Evolutionary conservation across 805 yeast genomes (phyloP).

Genomic region (Grigorovia jiainica): DNA sequence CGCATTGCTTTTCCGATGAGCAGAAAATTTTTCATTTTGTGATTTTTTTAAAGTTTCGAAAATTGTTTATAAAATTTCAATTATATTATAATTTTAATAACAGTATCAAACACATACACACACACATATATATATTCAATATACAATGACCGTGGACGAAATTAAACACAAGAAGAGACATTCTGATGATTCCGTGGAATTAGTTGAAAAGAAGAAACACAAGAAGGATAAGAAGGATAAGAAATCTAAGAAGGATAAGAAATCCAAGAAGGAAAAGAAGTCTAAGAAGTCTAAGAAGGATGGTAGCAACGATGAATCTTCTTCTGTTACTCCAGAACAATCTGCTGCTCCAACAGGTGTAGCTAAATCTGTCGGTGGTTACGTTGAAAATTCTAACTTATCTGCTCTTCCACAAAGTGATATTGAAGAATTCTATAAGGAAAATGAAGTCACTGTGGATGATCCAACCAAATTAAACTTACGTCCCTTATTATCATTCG

Average conservation of each 20-base stretch:
- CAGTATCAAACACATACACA: too few relatives aligned
- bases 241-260: slow-evolving; percentile 27
- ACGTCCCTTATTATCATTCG: slow-evolving; percentile 64
- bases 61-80: too few relatives aligned
- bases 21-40: not conserved
- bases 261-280: slow-evolving; percentile 27
- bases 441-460: slow-evolving; percentile 72
- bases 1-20: not conserved
- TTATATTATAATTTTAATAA: too few relatives aligned
- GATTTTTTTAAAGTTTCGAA: too few relatives aligned
- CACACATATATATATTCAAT: too few relatives aligned
- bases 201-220: slow-evolving; percentile 20
- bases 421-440: slow-evolving; percentile 50
- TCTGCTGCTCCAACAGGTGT: slow-evolving; percentile 3
- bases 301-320: not conserved
- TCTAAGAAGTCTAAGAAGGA: slow-evolving; percentile 17
- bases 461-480: slow-evolving; percentile 46
- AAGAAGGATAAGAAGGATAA: slow-evolving; percentile 29
- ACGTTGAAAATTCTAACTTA: slow-evolving; percentile 34
- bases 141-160: slow-evolving; percentile 31
- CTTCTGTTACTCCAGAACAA: slow-evolving; percentile 2
- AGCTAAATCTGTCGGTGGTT: slow-evolving; percentile 11
- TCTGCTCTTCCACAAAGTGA: slow-evolving; percentile 41
- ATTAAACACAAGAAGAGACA: slow-evolving; percentile 33
- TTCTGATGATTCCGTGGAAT: slow-evolving; percentile 23